These are phyloP conservation scores for Dittrichia graveolens DNA, from an alignment of 129 eudicot genomes.

Conservation along the genomic window DNA sequence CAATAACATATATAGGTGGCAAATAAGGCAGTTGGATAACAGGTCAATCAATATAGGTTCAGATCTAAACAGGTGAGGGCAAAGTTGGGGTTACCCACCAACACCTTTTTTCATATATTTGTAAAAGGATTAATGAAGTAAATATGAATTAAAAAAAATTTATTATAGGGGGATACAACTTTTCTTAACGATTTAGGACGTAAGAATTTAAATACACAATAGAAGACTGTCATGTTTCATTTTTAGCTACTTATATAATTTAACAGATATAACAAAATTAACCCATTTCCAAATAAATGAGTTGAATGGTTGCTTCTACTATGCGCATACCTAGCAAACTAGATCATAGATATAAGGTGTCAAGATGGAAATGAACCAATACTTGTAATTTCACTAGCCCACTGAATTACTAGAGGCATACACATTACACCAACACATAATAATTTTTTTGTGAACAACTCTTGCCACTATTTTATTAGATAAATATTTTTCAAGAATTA, in stretches of 20 bases:
- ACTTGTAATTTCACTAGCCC: no score
- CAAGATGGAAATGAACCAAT: no score
- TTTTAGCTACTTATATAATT: neutral
- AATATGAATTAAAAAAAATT: neutral
- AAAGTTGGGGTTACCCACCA: neutral
- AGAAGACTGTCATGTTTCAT: neutral
- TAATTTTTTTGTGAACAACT: no score
- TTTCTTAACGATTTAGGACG: neutral
- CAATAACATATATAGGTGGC: constrained; percentile 1
- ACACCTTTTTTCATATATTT: neutral
- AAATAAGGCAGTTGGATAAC: neutral
- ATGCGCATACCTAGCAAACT: no score
- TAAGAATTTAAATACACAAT: constrained; percentile 8
- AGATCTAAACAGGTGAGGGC: neutral
- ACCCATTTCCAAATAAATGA: neutral
- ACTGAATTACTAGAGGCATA: neutral
- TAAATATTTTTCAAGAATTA: no score
- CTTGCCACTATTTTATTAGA: no score
- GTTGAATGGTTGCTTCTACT: neutral
- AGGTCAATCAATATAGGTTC: neutral
- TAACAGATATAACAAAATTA: neutral
- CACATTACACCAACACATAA: no score
- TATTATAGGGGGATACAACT: neutral
- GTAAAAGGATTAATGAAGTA: neutral
- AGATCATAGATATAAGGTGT: no score